Percentiles rank a stretch among this genome's conserved stretches.
Conservation (phyloP, 2,329 filamentous ascomycete genomes). For the Alternaria triticina region DNA sequence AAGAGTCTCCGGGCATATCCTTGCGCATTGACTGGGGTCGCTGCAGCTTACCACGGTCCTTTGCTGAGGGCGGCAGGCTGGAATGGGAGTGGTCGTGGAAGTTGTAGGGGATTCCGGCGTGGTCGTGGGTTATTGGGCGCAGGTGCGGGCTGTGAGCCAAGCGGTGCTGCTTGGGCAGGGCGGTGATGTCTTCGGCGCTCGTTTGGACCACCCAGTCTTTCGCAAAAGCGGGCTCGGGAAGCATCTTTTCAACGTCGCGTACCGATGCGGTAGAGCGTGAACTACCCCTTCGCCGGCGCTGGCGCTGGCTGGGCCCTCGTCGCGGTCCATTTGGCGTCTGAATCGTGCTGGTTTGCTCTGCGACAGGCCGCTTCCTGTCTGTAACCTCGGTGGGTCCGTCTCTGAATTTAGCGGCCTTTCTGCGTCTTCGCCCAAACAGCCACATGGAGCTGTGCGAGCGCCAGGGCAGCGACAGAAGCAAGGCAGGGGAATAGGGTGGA, state of each 20-base stretch:
- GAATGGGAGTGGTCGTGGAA: constrained; percentile 49
- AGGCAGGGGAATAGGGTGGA: neutral
- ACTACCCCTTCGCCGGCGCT: constrained; percentile 37
- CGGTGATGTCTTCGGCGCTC: constrained; percentile 56
- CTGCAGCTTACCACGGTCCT: constrained; percentile 54
- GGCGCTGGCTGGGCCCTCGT: constrained; percentile 32
- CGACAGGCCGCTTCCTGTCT: constrained; percentile 53
- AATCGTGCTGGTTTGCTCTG: constrained; percentile 25
- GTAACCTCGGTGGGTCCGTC: constrained; percentile 56
- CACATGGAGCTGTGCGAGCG: constrained; percentile 64
- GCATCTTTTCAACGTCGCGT: constrained; percentile 39
- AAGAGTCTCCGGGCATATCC: constrained; percentile 63
- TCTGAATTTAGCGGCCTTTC: constrained; percentile 64
- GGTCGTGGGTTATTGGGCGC: constrained; percentile 51
- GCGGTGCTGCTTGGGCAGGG: constrained; percentile 50
- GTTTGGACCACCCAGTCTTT: constrained; percentile 20
- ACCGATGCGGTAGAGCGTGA: constrained; percentile 42
- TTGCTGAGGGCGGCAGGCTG: constrained; percentile 41
- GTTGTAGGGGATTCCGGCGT: constrained; percentile 53
- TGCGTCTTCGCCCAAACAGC: constrained; percentile 79
- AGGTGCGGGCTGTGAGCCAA: constrained; percentile 57
- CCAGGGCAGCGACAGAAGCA: constrained; percentile 7
- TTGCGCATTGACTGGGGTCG: constrained; percentile 61
- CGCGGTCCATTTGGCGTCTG: constrained; percentile 35
- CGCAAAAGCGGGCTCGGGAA: constrained; percentile 16